Evolutionary conservation across 1,284 basidiomycete genomes (phyloP), one percentile per base, ranked within the genome.

Genomic region (Cutaneotrichosporon mucoides): DNA sequence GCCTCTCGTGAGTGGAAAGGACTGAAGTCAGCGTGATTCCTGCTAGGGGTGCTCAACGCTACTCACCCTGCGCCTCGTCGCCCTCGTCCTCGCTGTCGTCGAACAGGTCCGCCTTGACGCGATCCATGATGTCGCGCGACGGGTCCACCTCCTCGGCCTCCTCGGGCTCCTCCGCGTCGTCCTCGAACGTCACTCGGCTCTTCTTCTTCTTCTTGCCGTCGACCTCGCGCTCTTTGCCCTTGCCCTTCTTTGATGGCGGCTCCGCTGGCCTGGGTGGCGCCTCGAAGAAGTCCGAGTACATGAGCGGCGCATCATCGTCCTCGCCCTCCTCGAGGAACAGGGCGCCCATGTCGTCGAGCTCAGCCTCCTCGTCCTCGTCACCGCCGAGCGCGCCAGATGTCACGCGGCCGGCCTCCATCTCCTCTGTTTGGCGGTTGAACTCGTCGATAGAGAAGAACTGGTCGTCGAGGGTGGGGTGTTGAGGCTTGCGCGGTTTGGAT

Each of bases 361-460:
- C 77, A 54, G 82, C 82, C 43, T 84, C 84, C 36, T 84, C 82
- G 35, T 81, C 79, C 48, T 78, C 76, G 44, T 79, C 77, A n/a
- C 76, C 77, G 34, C 78, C 78, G 8, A 88, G 80, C 50, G 77
- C 80, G 53, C 88, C 88, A 66, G 80, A 80, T 5, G 87, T 86
- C 11, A 84, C 80, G 10, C 80, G 81, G 59, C 81, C 83, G 12
- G 87, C 85, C 77, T 96, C 92, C 6, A 86, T 84, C 66, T 85
- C 85, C 74, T 90, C 89, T 2, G 89, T 89, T 76, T 92, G 85
- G 5, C 87, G 84, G 73, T 98, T 96, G 81, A 99, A 98, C 24
- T 86, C 83, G 56, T 86, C 86, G 57, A 98, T 84, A 57, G 89
- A 85, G 79, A 99, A 99, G 81, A 99, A 98, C 34, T 84, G 86